These are phyloP conservation scores for Trichoderma citrinoviride DNA, from an alignment of 2,329 filamentous ascomycete genomes.

Conservation along the genomic window DNA sequence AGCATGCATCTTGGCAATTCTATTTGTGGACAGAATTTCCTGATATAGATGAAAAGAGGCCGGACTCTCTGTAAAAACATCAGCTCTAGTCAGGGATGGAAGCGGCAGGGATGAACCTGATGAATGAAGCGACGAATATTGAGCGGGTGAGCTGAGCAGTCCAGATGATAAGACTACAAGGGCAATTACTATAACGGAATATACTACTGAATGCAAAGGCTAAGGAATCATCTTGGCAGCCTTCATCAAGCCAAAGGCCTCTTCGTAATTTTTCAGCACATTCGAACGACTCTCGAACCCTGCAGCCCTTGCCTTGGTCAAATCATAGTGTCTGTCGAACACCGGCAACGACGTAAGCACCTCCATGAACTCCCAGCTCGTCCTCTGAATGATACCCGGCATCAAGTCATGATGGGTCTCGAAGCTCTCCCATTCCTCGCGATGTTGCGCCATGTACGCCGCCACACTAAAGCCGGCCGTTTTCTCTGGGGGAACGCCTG, in stretches of 20 bases:
- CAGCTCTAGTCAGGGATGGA: no score
- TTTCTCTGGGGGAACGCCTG: background rate
- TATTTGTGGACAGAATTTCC: background rate
- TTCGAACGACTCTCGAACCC: constrained; percentile 4
- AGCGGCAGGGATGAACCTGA: no score
- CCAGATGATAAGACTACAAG: no score
- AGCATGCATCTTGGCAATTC: background rate
- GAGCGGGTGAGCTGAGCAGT: no score
- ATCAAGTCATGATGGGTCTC: background rate
- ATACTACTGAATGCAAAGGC: no score
- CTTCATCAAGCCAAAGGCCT: constrained; percentile 15
- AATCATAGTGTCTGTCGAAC: constrained; percentile 13
- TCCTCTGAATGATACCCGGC: background rate
- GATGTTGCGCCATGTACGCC: constrained; percentile 8
- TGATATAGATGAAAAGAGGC: background rate
- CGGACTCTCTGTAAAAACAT: no score
- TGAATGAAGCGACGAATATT: no score
- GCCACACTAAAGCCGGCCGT: background rate
- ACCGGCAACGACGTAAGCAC: constrained; percentile 9
- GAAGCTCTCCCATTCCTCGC: constrained; percentile 3
- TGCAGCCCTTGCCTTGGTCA: background rate
- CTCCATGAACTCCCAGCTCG: constrained; percentile 19
- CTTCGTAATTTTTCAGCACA: constrained; percentile 11
- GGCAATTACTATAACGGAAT: background rate
- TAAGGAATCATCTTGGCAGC: constrained; percentile 5